A percentile compares a stretch with the other conserved stretches of the same genome.
phyloP scores from a whole-genome alignment of 2,329 filamentous ascomycete genomes.

The Eutypa lata region DNA sequence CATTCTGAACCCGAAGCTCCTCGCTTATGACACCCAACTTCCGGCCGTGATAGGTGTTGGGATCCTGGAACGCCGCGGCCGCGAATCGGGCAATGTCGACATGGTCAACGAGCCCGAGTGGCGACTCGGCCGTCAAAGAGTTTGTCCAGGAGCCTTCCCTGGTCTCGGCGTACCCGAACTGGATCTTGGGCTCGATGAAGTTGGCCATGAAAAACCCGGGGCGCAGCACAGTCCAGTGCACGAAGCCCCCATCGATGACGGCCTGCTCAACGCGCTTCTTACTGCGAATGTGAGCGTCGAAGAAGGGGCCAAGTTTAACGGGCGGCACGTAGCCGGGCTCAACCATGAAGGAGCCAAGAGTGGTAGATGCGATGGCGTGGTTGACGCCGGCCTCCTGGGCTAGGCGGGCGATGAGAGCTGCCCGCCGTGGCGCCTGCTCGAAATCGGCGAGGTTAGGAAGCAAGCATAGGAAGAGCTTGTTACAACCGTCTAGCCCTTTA shows the following conservation, averaged over 20 bases:
- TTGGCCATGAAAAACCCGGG: slow-evolving; percentile 52
- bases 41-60: slow-evolving; percentile 1
- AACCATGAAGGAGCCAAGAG: slow-evolving; percentile 26
- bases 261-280: slow-evolving; percentile 42
- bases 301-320: slow-evolving; percentile 19
- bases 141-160: slow-evolving; percentile 5
- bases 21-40: slow-evolving; percentile 1
- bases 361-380: slow-evolving; percentile 35
- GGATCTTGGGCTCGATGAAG: slow-evolving; percentile 38
- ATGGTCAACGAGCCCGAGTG: slow-evolving; percentile 5
- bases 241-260: slow-evolving; percentile 33
- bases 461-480: slow-evolving; percentile 33
- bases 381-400: slow-evolving; percentile 34
- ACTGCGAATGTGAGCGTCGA: slow-evolving; percentile 28
- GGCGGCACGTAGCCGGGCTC: slow-evolving; percentile 24
- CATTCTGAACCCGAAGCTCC: slow-evolving; percentile 2
- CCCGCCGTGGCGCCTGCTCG: no score
- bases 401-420: no score
- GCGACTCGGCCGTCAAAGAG: neutral
- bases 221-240: slow-evolving; percentile 46
- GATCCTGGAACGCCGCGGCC: slow-evolving; percentile 7
- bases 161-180: slow-evolving; percentile 4
- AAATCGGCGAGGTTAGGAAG: no score
- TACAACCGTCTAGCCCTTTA: slow-evolving; percentile 26
- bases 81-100: slow-evolving; percentile 7